Percentiles rank a stretch among this genome's conserved stretches.
These are phyloP conservation scores for Sporisorium exsertum DNA, from an alignment of 1,284 basidiomycete species.

Conservation along the genomic window DNA sequence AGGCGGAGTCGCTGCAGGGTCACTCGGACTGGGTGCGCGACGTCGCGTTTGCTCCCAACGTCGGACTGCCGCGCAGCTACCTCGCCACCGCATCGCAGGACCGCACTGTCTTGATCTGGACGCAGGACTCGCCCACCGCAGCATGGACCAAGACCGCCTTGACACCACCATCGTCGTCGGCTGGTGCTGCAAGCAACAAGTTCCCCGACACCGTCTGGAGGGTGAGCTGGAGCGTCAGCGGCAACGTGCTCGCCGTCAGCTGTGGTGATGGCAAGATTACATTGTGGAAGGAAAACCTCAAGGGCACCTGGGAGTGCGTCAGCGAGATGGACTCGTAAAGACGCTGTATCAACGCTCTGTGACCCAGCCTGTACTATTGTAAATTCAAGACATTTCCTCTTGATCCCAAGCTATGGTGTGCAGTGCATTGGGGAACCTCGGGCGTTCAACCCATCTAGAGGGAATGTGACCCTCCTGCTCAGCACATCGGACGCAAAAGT, in stretches of 20 bases:
- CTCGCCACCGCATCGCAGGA: slow-evolving; percentile 94
- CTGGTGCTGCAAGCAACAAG: slow-evolving; percentile 41
- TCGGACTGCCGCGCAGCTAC: slow-evolving; percentile 91
- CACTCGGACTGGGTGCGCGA: slow-evolving; percentile 98
- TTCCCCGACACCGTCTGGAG: slow-evolving; percentile 80
- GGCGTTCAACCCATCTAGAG: too few species aligned
- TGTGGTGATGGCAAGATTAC: slow-evolving; percentile 98
- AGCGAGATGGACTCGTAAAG: slow-evolving; percentile 58
- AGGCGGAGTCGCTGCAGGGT: slow-evolving; percentile 60
- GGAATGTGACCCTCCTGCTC: too few species aligned
- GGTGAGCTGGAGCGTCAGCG: slow-evolving; percentile 95
- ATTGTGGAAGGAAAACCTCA: slow-evolving; percentile 97
- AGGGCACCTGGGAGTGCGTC: slow-evolving; percentile 94
- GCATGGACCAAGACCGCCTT: slow-evolving; percentile 88
- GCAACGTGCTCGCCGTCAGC: slow-evolving; percentile 94
- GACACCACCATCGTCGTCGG: slow-evolving; percentile 74
- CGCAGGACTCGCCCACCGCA: slow-evolving; percentile 81
- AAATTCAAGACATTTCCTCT: not conserved
- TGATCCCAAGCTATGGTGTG: not conserved
- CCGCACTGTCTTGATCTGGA: slow-evolving; percentile 90
- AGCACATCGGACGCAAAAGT: too few species aligned
- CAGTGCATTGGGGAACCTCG: too few species aligned
- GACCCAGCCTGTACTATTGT: not conserved
- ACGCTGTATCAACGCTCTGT: not conserved
- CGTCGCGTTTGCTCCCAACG: slow-evolving; percentile 96